Conservation (phyloP, 257 asterid genomes). For the Nemophila menziesii region DNA sequence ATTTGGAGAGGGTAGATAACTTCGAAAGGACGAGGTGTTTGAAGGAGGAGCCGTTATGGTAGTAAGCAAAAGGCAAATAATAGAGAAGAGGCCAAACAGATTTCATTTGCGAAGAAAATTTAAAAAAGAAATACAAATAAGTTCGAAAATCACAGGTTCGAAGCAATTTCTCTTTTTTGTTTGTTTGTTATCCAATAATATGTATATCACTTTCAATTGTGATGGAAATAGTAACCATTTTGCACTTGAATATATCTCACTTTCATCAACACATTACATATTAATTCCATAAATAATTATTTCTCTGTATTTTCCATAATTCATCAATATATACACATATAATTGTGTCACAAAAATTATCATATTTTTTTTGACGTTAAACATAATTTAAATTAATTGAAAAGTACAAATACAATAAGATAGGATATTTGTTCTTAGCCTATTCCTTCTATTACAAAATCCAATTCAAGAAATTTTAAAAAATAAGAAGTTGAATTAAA, state of each 20-base stretch:
- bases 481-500: no score
- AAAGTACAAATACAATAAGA: no score
- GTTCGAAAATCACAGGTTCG: conserved; percentile 58
- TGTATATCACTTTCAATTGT: background rate
- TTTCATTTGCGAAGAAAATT: conserved; percentile 36
- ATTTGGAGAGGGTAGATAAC: background rate
- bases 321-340: no score
- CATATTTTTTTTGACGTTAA: no score
- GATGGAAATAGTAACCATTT: background rate
- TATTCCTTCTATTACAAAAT: no score
- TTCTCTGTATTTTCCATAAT: no score
- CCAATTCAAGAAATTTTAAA: no score
- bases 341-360: no score
- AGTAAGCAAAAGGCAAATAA: background rate
- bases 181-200: conserved; percentile 27
- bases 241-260: conserved; percentile 2
- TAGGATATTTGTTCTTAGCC: no score
- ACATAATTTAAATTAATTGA: no score
- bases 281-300: background rate
- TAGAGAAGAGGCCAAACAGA: conserved; percentile 2
- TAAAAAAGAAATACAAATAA: no score
- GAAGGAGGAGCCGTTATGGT: background rate
- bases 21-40: background rate
- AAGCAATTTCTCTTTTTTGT: conserved; percentile 66
- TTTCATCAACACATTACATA: background rate